A percentile compares a stretch with the other conserved stretches of the same genome.
These are phyloP conservation scores for Beauveria asiatica DNA, from an alignment of 2,329 filamentous ascomycete genomes.

Conservation along the genomic window DNA sequence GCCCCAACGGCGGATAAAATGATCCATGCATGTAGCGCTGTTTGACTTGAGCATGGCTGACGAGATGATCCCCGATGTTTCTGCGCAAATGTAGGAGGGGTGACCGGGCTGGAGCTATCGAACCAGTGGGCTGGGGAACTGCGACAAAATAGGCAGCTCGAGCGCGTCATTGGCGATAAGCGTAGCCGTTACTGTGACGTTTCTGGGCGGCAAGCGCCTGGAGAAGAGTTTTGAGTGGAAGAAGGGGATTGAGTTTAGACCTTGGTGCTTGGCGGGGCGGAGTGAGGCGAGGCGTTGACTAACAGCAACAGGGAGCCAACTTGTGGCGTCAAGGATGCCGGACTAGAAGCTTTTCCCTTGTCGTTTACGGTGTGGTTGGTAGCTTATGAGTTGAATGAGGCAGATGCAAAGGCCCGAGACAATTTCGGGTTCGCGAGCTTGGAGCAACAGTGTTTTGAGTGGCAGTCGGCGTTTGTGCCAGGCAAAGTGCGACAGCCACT, in stretches of 20 bases:
- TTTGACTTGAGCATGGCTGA: background rate
- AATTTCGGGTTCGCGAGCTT: background rate
- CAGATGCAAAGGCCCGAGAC: background rate
- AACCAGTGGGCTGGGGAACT: background rate
- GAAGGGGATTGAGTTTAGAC: background rate
- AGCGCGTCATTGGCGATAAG: slow-evolving; percentile 9
- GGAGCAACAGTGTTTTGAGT: background rate
- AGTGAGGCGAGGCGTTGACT: background rate
- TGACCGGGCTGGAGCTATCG: background rate
- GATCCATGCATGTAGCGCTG: background rate
- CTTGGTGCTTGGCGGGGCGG: background rate
- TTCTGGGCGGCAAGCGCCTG: background rate
- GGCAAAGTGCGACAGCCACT: background rate
- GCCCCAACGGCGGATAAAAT: background rate
- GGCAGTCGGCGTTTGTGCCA: background rate
- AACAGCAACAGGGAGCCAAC: background rate
- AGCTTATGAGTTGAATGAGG: background rate
- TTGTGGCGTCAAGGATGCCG: background rate
- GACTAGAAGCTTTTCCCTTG: background rate
- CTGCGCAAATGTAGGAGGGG: background rate
- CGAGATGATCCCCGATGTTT: background rate
- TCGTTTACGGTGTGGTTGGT: background rate
- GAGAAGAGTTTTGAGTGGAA: background rate
- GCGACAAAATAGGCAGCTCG: background rate
- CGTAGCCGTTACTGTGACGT: background rate